Base-by-base conservation (phyloP, 202 grass and related monocot genomes). In the Elaeis oleifera region DNA sequence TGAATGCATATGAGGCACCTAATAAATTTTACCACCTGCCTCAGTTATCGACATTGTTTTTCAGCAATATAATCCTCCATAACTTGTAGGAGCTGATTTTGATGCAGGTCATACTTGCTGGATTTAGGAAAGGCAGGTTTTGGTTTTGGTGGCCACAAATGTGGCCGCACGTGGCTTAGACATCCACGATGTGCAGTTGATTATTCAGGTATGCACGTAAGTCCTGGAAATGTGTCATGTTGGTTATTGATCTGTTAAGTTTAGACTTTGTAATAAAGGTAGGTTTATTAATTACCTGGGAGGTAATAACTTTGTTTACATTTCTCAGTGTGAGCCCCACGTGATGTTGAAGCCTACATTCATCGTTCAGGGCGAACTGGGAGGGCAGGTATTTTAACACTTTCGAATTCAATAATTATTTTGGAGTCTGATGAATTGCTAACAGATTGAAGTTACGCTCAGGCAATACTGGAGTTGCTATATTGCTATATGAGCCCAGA, bases 301-400 rank as follows among this genome's bases (percentile, higher is more conserved):
- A 13, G 25, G 14, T 32, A 7, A 60, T 26, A 26, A 36, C 4
- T 21, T 61, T 20, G 4, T 36, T 36, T 36, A 36, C 32, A n/a
- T 36, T 21, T 61, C 22, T 16, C 60, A 97, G 94, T 97, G 88
- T 73, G 94, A 97, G 61, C 88, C 94, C 94, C 94, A 55, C 88
- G 85, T 64, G 94, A 97, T 75, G 88, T 97, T 73, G 94, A 97
- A 89, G 94, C 88, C 51, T 97, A 97, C 63, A 97, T 97, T 49
- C 94, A 97, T 72, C 82, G 88, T 17, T 97, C 94, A 50, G 88
- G 88, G 18, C 85, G 94, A 53, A 97, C 94, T 73, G 94, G 94
- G 49, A 89, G 94, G 71, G 94, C 94, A 63, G 94, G 89, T 95
- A 71, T 58, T 9, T 14, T 58, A 74, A 50, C 22, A 5, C 53